Evolutionary conservation across 2,329 filamentous ascomycete species (phyloP).

Genomic region (Colletotrichum filicis): DNA sequence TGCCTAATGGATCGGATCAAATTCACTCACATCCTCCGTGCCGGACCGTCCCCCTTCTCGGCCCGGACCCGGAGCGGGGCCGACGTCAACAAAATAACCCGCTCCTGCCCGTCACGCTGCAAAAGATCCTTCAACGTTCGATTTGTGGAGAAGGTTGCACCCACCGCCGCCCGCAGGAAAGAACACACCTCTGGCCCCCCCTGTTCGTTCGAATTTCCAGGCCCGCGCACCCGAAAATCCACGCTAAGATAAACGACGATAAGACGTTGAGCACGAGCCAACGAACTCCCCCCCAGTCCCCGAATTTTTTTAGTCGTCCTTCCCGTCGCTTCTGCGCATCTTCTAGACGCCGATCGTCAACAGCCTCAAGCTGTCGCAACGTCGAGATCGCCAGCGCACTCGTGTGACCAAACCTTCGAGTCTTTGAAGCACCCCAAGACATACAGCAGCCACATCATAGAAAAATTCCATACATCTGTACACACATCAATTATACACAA

Average conservation of each 20-base stretch:
- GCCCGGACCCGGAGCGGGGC: slow-evolving; percentile 13
- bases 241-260: slow-evolving; percentile 9
- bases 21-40: not conserved
- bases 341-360: not conserved
- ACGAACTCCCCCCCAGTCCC: not conserved
- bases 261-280: not conserved
- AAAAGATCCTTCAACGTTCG: not conserved
- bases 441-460: too few species aligned
- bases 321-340: not conserved
- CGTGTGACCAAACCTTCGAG: too few species aligned
- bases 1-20: not conserved
- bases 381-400: not conserved
- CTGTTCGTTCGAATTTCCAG: not conserved
- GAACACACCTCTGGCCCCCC: not conserved
- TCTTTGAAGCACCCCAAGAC: too few species aligned
- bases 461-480: not conserved
- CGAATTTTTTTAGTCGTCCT: not conserved
- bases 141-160: slow-evolving; percentile 12
- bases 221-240: not conserved
- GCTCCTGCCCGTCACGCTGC: not conserved
- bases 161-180: not conserved
- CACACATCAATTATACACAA: not conserved
- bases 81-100: not conserved
- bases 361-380: not conserved
- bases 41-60: not conserved